Evolutionary conservation across 192 early-diverging fungal genomes (phyloP).

Genomic region (Entrophospora sp.): DNA sequence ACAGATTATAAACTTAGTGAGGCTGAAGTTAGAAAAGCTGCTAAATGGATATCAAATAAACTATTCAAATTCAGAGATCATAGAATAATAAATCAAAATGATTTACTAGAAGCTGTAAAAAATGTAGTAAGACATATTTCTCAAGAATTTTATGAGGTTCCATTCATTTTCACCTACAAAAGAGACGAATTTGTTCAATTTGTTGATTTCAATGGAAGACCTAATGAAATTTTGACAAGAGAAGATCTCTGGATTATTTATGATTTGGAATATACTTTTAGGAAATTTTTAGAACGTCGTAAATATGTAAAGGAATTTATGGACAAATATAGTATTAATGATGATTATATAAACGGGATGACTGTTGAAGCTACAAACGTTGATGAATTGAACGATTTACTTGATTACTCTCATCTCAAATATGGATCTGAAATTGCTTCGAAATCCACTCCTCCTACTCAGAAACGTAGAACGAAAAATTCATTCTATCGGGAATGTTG

Average conservation of each 20-base stretch:
- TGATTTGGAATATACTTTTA: conserved; percentile 74
- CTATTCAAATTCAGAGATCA: conserved; percentile 16
- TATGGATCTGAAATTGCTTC: conserved; percentile 21
- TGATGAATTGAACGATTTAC: conserved; percentile 56
- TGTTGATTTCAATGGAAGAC: conserved; percentile 19
- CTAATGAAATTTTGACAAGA: conserved; percentile 35
- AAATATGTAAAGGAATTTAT: conserved; percentile 43
- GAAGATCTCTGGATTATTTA: conserved; percentile 84
- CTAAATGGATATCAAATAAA: conserved; percentile 44
- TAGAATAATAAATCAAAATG: background rate
- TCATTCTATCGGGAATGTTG: background rate
- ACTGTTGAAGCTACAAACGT: conserved; percentile 41
- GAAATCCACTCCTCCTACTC: background rate
- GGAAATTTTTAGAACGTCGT: conserved; percentile 57
- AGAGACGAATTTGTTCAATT: conserved; percentile 64
- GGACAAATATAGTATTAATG: conserved; percentile 34
- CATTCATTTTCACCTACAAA: conserved; percentile 78
- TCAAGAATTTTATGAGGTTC: conserved; percentile 80
- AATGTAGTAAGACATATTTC: conserved; percentile 63
- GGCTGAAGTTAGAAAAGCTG: conserved; percentile 58
- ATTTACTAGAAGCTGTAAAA: background rate
- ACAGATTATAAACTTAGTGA: conserved; percentile 34
- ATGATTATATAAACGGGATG: conserved; percentile 40
- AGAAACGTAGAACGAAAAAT: background rate
- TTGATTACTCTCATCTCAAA: conserved; percentile 54